Conservation (phyloP, 2,329 filamentous ascomycete genomes). For the Tolypocladium guangdongense region DNA sequence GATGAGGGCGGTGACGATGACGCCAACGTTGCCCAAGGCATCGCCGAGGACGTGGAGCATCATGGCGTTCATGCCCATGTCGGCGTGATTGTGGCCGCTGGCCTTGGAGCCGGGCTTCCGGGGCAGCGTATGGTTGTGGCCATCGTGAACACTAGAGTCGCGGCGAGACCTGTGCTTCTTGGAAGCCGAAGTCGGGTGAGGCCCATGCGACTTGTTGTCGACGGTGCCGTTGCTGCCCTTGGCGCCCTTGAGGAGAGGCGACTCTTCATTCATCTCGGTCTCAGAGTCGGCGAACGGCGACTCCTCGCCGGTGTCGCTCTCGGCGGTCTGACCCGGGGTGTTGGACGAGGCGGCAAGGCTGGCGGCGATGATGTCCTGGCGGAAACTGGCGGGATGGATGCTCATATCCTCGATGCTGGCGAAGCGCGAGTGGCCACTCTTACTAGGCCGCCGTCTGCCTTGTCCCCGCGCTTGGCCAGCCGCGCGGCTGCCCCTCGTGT, state of each 20-base stretch:
- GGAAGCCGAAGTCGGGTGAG: conserved; percentile 6
- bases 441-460: conserved; percentile 33
- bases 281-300: conserved; percentile 31
- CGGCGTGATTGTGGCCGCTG: conserved; percentile 67
- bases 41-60: conserved; percentile 70
- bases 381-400: conserved; percentile 81
- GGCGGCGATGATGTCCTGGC: conserved; percentile 87
- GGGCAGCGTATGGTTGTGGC: conserved; percentile 74
- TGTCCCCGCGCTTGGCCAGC: conserved; percentile 26
- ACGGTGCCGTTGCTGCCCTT: conserved; percentile 20
- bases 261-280: conserved; percentile 30
- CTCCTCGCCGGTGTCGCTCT: conserved; percentile 41
- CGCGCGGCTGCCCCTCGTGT: conserved; percentile 16
- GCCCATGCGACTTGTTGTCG: conserved; percentile 11
- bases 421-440: conserved; percentile 46
- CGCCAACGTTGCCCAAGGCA: conserved; percentile 76
- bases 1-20: conserved; percentile 70
- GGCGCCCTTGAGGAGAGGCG: conserved; percentile 33
- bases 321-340: conserved; percentile 43
- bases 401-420: conserved; percentile 62
- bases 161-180: conserved; percentile 21
- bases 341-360: conserved; percentile 37
- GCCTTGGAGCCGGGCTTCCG: conserved; percentile 48
- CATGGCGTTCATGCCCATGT: conserved; percentile 92
- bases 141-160: conserved; percentile 49